Conservation (phyloP, 2,329 filamentous ascomycete species). For the Exophiala spinifera region DNA sequence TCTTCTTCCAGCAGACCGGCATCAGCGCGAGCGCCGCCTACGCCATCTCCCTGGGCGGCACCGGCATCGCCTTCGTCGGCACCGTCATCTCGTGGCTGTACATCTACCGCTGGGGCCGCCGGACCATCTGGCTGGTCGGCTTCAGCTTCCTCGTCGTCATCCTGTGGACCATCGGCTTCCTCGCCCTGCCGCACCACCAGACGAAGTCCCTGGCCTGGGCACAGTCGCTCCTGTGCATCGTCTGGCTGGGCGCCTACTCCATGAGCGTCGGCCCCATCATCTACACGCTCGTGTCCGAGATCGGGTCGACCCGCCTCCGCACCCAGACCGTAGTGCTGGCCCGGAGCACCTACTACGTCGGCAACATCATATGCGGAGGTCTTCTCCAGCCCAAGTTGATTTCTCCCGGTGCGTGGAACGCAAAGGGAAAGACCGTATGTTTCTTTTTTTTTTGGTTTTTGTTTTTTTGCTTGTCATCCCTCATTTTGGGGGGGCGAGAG, state of each 20-base stretch:
- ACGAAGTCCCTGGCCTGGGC: conserved; percentile 33
- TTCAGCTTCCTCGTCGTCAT: conserved; percentile 32
- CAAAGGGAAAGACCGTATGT: conserved; percentile 29
- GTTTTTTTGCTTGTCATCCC: too few species aligned
- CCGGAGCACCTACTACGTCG: conserved; percentile 50
- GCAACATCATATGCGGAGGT: conserved; percentile 31
- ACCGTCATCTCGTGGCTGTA: conserved; percentile 34
- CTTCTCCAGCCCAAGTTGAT: conserved; percentile 36
- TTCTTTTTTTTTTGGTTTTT: conserved; percentile 35
- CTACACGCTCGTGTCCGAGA: conserved; percentile 54
- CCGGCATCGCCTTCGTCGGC: conserved; percentile 62
- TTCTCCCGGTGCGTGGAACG: conserved; percentile 35
- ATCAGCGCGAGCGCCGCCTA: conserved; percentile 50
- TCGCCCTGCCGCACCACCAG: conserved; percentile 31
- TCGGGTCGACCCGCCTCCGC: conserved; percentile 53
- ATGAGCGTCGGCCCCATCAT: conserved; percentile 53
- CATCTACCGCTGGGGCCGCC: conserved; percentile 34
- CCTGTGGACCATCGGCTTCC: conserved; percentile 34
- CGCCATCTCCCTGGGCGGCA: conserved; percentile 57
- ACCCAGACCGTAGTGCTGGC: conserved; percentile 55
- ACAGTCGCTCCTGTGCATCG: conserved; percentile 30
- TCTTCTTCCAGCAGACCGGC: conserved; percentile 51
- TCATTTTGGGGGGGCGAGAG: too few species aligned
- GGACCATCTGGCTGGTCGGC: conserved; percentile 37
- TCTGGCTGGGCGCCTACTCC: conserved; percentile 48